Evolutionary conservation across 345 rosid species (phyloP).

Genomic region (Eucalyptus rudis): DNA sequence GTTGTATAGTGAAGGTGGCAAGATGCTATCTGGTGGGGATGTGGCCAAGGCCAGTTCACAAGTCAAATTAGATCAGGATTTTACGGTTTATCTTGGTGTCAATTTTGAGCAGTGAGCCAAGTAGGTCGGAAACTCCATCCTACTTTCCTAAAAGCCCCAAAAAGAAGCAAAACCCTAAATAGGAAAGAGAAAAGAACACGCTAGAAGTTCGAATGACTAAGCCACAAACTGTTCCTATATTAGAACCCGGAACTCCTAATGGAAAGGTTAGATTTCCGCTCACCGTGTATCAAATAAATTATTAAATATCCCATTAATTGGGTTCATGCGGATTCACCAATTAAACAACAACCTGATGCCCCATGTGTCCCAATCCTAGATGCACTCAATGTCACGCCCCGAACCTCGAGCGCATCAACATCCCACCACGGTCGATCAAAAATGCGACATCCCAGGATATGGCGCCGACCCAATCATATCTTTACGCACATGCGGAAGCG

Average conservation of each 20-base stretch:
- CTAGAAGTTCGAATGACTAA: not conserved
- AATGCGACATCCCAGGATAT: too few species aligned
- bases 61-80: not conserved
- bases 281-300: not conserved
- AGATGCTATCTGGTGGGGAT: not conserved
- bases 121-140: not conserved
- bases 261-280: not conserved
- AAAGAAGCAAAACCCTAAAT: not conserved
- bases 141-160: not conserved
- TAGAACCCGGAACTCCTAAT: not conserved
- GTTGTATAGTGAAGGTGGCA: not conserved
- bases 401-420: too few species aligned
- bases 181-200: not conserved
- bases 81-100: not conserved
- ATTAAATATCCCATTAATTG: not conserved
- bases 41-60: not conserved
- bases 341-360: not conserved
- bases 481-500: too few species aligned
- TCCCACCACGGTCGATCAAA: too few species aligned
- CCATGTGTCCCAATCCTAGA: not conserved
- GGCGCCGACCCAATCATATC: too few species aligned
- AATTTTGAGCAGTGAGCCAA: not conserved
- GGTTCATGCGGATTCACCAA: not conserved
- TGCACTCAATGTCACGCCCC: not conserved
- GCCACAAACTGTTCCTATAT: not conserved